Base-by-base conservation (phyloP, 2,329 filamentous ascomycete species). In the Fusarium palustre region DNA sequence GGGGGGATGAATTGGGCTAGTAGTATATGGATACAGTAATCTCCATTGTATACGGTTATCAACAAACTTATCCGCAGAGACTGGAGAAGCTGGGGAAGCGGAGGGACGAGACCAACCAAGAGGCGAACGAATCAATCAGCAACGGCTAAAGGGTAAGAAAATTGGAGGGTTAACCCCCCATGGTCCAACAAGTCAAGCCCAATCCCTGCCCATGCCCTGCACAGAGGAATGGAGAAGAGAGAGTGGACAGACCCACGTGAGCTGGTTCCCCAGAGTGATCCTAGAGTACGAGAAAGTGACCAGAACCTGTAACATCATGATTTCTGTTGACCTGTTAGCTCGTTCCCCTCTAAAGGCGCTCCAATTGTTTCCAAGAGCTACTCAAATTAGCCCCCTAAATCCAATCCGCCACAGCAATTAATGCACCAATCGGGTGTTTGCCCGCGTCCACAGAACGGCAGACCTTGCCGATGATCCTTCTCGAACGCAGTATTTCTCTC, bases 381-480 rank as follows among this genome's bases (percentile, higher is more conserved):
- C 43, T 41, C 31, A 11, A 34, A 41, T 28, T 57, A 45, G 50
- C 41, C 39, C 15, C 41, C 16, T 22, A 12, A 11, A 11, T 8
- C 13, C 3, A 22, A 16, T 22, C 5, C 0, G 2, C 18, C 13
- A 20, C 9, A 22, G 13, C 2, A 64, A 33, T 64, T 50, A 64
- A 41, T 50, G 61, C 61, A 64, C 61, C 61, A 58, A 64, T 64
- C 61, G 59, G 61, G 60, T 64, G 11, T 7, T 15, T 22, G n/a
- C 38, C 59, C 55, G 31, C 25, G 43, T 46, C 43, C 5, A 31
- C 15, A 24, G n/a, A 47, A n/a, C 52, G 61, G 61, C 33, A 41
- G 39, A 50, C 61, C 61, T 64, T 64, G 52, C 59, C 59, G 61
- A 41, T 64, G 59, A 64, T 64, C 61, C 61, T 58, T 64, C 52